Evolutionary conservation across 768 basidiomycete species (phyloP), one percentile per base, ranked within the genome.

Genomic region (Lenzites betulinus): DNA sequence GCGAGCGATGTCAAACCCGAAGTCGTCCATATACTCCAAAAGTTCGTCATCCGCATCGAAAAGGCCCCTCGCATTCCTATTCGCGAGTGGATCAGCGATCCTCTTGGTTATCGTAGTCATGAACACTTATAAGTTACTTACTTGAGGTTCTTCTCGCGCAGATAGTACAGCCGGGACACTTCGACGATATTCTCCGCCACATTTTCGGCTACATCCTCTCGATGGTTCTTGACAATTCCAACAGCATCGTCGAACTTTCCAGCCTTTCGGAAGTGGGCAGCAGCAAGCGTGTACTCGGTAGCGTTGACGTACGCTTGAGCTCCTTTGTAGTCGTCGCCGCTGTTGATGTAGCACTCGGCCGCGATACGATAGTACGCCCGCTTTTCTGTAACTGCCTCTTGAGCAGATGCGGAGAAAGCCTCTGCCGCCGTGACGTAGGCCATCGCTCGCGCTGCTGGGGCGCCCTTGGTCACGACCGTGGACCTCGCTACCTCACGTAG

Each of bases 211-310:
- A 86, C 74, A 5, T 69, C 54, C 1, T 62, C 46, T 12, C 67
- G 39, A 60, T 84, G 67, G 0, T 59, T 46, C 36, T 76, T 61
- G 20, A 87, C 70, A 13, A 87, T 59, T 20, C 75, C 61, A 15
- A 87, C 74, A 13, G 85, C 85, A 46, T 86, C 77, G 46, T 83
- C 82, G 50, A 88, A 86, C 35, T 67, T 67, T 1, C 79, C 80
- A 0, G 73, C 72, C 55, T 82, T 78, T n/a, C 81, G 76, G 58
- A 78, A 88, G n/a, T 76, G 71, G 56, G 74, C 71, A 1, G 81
- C 81, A 1, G 82, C 79, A 2, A 70, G 62, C 3, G 75, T 73
- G 56, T 76, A 86, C 47, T 81, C 76, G 26, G 73, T 66, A 2
- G 79, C 82, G 0, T 71, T 59, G 6, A 75, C 54, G 64, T 80